phyloP scores from a whole-genome alignment of 768 basidiomycete genomes.

The Amanita pallidorosea region DNA sequence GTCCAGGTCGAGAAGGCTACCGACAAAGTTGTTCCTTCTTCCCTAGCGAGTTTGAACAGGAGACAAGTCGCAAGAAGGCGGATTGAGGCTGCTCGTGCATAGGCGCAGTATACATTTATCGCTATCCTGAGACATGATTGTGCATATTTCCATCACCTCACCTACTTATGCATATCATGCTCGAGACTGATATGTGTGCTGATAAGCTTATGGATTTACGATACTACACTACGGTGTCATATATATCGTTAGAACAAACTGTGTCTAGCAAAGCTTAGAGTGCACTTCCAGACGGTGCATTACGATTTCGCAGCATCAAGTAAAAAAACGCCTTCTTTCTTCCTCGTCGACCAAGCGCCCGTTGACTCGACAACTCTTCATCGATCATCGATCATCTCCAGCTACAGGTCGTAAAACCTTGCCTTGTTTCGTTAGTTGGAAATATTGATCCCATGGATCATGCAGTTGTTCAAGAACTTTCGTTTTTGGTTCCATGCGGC shows the following conservation, averaged over 20 bases:
- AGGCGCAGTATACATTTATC: background rate
- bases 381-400: too few relatives aligned
- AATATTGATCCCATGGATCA: background rate
- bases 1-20: slow-evolving; percentile 88
- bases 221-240: background rate
- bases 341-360: background rate
- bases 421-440: background rate
- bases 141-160: background rate
- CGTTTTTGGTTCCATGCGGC: background rate
- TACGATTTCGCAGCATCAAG: background rate
- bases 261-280: too few relatives aligned
- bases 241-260: too few relatives aligned
- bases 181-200: background rate
- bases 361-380: background rate
- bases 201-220: background rate
- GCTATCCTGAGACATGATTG: background rate
- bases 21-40: slow-evolving; percentile 51
- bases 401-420: background rate
- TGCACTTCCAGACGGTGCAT: too few relatives aligned
- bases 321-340: background rate
- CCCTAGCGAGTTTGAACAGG: slow-evolving; percentile 66
- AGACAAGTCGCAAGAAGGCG: slow-evolving; percentile 80
- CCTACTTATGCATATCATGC: background rate
- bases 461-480: background rate
- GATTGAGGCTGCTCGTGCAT: slow-evolving; percentile 63